Evolutionary conservation across 2,329 filamentous ascomycete genomes (phyloP), one percentile per base, ranked within the genome.

Genomic region (Penicillium frequentans): DNA sequence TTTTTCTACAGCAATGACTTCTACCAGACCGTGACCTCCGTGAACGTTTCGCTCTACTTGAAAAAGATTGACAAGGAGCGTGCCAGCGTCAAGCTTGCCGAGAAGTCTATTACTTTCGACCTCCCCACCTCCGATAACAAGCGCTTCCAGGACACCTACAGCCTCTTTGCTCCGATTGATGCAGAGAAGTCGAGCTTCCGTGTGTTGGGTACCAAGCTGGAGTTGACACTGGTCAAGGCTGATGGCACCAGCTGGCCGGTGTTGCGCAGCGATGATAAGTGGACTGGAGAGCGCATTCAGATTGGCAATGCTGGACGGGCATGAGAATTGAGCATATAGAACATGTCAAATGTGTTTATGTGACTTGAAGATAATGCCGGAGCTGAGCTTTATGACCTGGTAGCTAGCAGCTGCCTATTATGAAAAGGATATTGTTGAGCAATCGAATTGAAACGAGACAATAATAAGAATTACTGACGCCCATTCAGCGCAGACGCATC

Each of bases 31-130:
- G 81, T 89, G 2, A 84, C 85, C 13, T 87, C 86, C 14, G 90
- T 98, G 56, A 96, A 96, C 64, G 93, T 90, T 2, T 95, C 90
- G 9, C 89, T 97, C 65, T 99, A 96, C 78, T 83, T 98, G 54
- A 99, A 98, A 82, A 98, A 98, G 80, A 96, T 99, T 68, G 86
- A 93, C 77, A 96, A 93, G 77, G 84, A 88, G 24, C 84, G 79
- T 26, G 90, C 91, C 51, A 88, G 84, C 63, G 83, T 98, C 46
- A 80, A 83, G 24, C 93, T 98, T 72, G 74, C 80, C 35, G 69
- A 83, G 10, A 77, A 82, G 48, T 79, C 84, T 47, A 76, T 98
- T 50, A 81, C 83, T 11, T 83, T 99, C 44, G 91, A 99, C 72
- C 83, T 99, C 39, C 86, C 85, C n/a, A 99, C 95, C 9, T 85